Conservation (phyloP, 1,139 yeast genomes). For the Taphrina communis region DNA sequence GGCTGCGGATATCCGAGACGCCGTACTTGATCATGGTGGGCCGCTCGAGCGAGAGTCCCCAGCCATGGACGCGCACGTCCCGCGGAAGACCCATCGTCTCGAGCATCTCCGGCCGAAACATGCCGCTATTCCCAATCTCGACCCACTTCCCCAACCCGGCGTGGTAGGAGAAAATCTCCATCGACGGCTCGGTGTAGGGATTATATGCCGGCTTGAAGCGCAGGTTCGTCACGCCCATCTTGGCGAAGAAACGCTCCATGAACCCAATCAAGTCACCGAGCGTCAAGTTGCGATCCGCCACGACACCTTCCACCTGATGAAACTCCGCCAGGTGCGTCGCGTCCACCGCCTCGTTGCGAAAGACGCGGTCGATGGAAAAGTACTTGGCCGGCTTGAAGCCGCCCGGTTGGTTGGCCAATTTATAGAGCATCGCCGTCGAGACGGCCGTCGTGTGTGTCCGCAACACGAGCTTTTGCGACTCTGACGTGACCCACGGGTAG, state of each 20-base stretch:
- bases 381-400: constrained; percentile 74
- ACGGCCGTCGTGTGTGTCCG: constrained; percentile 98
- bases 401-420: constrained; percentile 80
- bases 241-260: constrained; percentile 95
- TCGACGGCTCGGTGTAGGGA: constrained; percentile 98
- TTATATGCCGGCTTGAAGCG: constrained; percentile 98
- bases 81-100: constrained; percentile 97
- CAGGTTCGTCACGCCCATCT: constrained; percentile 87
- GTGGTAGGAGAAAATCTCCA: constrained; percentile 98
- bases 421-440: constrained; percentile 83
- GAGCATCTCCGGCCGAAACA: constrained; percentile 99
- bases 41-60: constrained; percentile 97
- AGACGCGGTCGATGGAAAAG: constrained; percentile 96
- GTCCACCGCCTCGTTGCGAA: constrained; percentile 99
- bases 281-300: constrained; percentile 94
- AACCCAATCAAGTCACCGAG: constrained; percentile 96
- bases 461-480: constrained; percentile 85
- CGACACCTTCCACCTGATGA: constrained; percentile 99
- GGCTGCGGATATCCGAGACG: constrained; percentile 91
- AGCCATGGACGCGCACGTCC: constrained; percentile 91
- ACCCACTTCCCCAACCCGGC: constrained; percentile 96
- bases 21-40: constrained; percentile 99
- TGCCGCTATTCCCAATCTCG: constrained; percentile 98
- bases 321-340: constrained; percentile 99
- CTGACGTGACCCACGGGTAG: constrained; percentile 94